Base-by-base conservation (phyloP, 2,329 filamentous ascomycete species). In the Cadophora gregata region DNA sequence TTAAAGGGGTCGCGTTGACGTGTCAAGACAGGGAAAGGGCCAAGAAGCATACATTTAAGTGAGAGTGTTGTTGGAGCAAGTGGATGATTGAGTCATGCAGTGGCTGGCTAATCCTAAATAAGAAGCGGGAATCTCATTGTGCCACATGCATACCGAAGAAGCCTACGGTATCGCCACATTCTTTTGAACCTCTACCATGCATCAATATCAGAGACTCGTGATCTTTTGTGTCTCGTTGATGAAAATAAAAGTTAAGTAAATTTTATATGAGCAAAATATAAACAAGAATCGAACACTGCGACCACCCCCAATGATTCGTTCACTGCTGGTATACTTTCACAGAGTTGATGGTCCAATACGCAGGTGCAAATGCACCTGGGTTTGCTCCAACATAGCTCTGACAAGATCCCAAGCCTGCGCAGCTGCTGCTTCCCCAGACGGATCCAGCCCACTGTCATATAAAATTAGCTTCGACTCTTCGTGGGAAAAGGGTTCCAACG, bases 281-380 rank as follows among this genome's bases (percentile, higher is more conserved):
- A 21, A 33, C 38, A 60, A 1, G 42, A 60, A 60, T 27, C 14
- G 42, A 48, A 29, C 10, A 19, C 16, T 25, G 21, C 36, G 42
- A 24, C 12, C 36, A 3, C 14, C 14, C n/a, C 27, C 3, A 7
- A 47, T 16, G 9, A 12, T 21, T 56, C 9, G 12, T 38, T 42
- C 36, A 70, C 56, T 65, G 48, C 36, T 72, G 70, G 51, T 74
- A 75, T 14, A 75, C 73, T 62, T 74, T 74, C 6, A 75, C 69
- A 21, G 69, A 72, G 53, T 75, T 75, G 53, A 75, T 66, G 2
- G 65, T 19, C 73, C 73, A 75, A 59, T 74, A 75, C 5, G 70
- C 72, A 14, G 65, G 59, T 4, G 65, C 60, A 48, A 75, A 75
- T 27, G 72, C 73, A 4, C 51, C 53, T n/a, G 73, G 72, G 59